A percentile compares a stretch with the other conserved stretches of the same genome.
These are phyloP conservation scores for Aspergillus campestris DNA, from an alignment of 495 filamentous ascomycete species.

Conservation along the genomic window DNA sequence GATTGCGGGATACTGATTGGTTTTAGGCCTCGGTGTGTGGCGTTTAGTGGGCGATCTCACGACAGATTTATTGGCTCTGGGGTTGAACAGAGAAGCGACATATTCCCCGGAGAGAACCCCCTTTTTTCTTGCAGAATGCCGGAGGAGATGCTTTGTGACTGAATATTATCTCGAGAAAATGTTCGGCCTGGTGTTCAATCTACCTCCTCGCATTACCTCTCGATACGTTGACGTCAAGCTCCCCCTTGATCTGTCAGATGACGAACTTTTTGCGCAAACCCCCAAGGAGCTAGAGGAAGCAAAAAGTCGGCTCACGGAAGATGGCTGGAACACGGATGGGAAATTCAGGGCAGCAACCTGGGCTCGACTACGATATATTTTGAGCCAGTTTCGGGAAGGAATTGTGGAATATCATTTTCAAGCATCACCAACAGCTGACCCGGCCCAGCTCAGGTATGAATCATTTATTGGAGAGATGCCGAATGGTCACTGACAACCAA, in stretches of 20 bases:
- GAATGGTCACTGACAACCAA: not conserved
- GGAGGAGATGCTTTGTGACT: conserved; percentile 9
- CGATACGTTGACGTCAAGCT: conserved; percentile 11
- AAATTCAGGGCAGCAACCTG: conserved; percentile 9
- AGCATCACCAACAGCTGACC: conserved; percentile 3
- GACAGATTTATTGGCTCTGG: conserved; percentile 14
- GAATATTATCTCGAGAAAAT: conserved; percentile 16
- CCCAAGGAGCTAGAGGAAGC: conserved; percentile 2
- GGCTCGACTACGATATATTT: conserved; percentile 13
- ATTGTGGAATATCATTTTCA: conserved; percentile 15
- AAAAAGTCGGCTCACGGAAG: conserved; percentile 1
- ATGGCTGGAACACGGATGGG: conserved; percentile 12
- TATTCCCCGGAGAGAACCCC: conserved; percentile 10
- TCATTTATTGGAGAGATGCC: not conserved
- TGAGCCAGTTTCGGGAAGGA: conserved; percentile 12
- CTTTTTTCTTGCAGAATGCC: conserved; percentile 14
- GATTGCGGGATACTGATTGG: not conserved
- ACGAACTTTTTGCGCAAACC: conserved; percentile 4
- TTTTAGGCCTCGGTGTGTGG: conserved; percentile 12
- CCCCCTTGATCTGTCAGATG: conserved; percentile 13
- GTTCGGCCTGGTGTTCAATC: conserved; percentile 13
- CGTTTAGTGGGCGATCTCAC: conserved; percentile 12
- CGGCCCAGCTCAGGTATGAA: conserved; percentile 9
- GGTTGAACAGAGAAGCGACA: conserved; percentile 13
- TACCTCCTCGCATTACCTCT: conserved; percentile 12